Percentiles rank a stretch among this genome's conserved stretches.
phyloP scores from a whole-genome alignment of 2,329 filamentous ascomycete genomes.

The Neopestalotiopsis sp. region DNA sequence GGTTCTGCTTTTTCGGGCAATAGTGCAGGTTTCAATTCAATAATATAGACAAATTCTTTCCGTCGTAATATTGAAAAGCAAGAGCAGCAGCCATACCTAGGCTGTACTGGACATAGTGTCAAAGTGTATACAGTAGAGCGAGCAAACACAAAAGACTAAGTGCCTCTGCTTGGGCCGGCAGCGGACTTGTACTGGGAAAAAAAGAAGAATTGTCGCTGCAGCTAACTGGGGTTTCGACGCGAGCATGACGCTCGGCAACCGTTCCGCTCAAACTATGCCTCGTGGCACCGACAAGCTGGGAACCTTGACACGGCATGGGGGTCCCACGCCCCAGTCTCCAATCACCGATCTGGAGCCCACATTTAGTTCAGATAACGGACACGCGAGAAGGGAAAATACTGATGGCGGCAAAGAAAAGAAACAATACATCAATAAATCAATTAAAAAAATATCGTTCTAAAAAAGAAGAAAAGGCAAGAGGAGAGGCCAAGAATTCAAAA shows the following conservation, averaged over 20 bases:
- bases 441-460: neutral
- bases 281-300: constrained; percentile 18
- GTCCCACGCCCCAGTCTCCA: constrained; percentile 10
- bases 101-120: too few relatives aligned
- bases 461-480: neutral
- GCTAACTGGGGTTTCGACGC: neutral
- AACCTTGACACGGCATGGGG: constrained; percentile 10
- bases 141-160: neutral
- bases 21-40: neutral
- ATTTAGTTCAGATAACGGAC: neutral
- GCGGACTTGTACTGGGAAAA: too few relatives aligned
- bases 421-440: neutral
- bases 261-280: constrained; percentile 16
- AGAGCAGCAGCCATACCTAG: too few relatives aligned
- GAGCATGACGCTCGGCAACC: constrained; percentile 11
- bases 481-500: neutral
- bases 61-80: neutral
- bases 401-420: neutral
- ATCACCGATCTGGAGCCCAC: constrained; percentile 6
- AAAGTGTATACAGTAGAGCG: too few relatives aligned
- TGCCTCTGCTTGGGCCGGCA: neutral
- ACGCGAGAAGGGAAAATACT: neutral
- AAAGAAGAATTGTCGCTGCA: neutral
- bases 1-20: neutral
- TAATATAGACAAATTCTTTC: neutral